phyloP scores from a whole-genome alignment of 129 eudicot species.

The Apium graveolens region DNA sequence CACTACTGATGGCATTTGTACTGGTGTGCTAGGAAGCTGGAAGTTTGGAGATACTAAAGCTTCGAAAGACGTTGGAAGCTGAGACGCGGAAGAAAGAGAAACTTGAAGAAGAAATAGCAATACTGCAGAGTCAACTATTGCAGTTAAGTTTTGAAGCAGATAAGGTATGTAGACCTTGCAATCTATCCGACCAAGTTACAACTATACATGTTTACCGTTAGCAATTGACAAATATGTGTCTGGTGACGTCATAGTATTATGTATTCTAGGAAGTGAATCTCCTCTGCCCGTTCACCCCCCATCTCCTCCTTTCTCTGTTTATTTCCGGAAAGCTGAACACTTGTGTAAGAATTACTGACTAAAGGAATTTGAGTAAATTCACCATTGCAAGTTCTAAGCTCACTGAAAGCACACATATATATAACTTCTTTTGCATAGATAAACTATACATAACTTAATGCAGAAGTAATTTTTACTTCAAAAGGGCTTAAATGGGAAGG shows the following conservation, averaged over 20 bases:
- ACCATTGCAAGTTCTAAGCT: neutral
- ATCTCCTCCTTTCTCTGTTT: neutral
- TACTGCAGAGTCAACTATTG: conserved; percentile 58
- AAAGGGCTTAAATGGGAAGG: neutral
- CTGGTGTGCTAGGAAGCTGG: conserved; percentile 47
- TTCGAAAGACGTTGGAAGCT: conserved; percentile 60
- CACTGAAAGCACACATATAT: neutral
- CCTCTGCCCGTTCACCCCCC: neutral
- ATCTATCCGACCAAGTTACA: neutral
- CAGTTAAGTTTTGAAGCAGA: conserved; percentile 92
- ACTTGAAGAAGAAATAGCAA: conserved; percentile 72
- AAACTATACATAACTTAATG: neutral
- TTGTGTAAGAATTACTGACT: neutral
- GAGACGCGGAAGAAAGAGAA: conserved; percentile 57
- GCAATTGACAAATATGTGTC: neutral
- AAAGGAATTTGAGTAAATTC: neutral
- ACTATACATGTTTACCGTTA: neutral
- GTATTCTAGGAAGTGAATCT: neutral
- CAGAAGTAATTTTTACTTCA: no score
- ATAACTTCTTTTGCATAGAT: neutral
- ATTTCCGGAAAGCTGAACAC: neutral
- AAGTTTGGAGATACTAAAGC: conserved; percentile 56
- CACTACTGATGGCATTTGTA: conserved; percentile 15
- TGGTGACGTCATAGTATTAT: neutral
- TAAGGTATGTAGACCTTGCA: conserved; percentile 43